phyloP scores from a whole-genome alignment of 768 basidiomycete species.

The Collybia nuda region DNA sequence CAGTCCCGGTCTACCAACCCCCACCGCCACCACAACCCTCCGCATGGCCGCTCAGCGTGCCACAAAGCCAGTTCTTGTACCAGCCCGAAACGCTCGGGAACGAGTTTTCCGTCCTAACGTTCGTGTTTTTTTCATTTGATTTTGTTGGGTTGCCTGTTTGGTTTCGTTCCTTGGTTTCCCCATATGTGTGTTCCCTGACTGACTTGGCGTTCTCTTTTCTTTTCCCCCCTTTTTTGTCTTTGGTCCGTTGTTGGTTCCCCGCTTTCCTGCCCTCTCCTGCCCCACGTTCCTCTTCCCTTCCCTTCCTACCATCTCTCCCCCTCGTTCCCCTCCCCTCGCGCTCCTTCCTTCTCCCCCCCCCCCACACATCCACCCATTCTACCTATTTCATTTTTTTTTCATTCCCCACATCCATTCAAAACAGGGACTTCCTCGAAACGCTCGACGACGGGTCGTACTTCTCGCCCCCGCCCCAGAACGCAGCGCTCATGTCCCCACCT shows the following conservation, averaged over 20 bases:
- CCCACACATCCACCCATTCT: too few relatives aligned
- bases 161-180: constrained; percentile 1
- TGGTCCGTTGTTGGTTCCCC: too few relatives aligned
- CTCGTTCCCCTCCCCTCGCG: too few relatives aligned
- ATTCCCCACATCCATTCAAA: too few relatives aligned
- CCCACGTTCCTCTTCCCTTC: not conserved
- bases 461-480: constrained; percentile 48
- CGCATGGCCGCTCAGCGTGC: constrained; percentile 54
- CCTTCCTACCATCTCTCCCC: constrained; percentile 3
- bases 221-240: too few relatives aligned
- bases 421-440: constrained; percentile 85
- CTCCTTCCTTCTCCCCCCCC: constrained; percentile 3
- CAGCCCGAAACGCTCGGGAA: constrained; percentile 75
- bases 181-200: too few relatives aligned
- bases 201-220: too few relatives aligned
- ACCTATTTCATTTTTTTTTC: not conserved
- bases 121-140: constrained; percentile 1
- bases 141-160: constrained; percentile 6
- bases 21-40: constrained; percentile 28
- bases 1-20: constrained; percentile 39
- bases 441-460: constrained; percentile 85
- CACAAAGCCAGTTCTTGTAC: constrained; percentile 59
- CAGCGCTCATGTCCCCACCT: constrained; percentile 41
- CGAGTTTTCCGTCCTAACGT: constrained; percentile 83
- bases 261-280: too few relatives aligned